phyloP scores from a whole-genome alignment of 2,329 filamentous ascomycete species.

The Elsinoe necatrix region DNA sequence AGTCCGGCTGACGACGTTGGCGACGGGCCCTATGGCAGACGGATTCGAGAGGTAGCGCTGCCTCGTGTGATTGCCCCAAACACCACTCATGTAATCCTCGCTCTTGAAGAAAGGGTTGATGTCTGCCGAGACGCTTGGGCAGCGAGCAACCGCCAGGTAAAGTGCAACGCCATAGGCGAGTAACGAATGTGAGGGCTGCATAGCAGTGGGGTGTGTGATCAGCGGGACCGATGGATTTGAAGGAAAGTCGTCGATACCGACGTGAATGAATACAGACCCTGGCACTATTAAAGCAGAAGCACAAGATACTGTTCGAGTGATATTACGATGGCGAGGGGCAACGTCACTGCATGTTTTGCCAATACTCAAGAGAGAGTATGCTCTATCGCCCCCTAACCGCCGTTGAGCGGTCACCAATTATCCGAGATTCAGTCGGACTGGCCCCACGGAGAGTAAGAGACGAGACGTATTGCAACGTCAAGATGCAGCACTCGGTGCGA shows the following conservation, averaged over 20 bases:
- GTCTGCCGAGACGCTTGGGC: not conserved
- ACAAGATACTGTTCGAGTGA: not conserved
- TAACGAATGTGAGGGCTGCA: no score
- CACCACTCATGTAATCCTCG: not conserved
- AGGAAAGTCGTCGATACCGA: no score
- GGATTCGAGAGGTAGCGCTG: conserved; percentile 10
- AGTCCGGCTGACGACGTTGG: not conserved
- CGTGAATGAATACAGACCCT: not conserved
- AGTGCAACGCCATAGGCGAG: no score
- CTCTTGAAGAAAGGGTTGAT: conserved; percentile 7
- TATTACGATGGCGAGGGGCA: not conserved
- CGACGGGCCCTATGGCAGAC: not conserved
- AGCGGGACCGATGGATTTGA: no score
- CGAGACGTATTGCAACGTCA: no score
- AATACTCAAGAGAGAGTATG: not conserved
- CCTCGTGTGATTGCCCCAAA: not conserved
- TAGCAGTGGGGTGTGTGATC: no score
- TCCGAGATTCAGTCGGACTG: no score
- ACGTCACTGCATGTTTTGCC: conserved; percentile 2
- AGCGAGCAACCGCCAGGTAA: no score
- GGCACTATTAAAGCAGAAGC: not conserved
- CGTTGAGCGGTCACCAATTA: not conserved
- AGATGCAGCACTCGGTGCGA: no score
- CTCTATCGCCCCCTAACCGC: not conserved
- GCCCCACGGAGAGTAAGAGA: no score